Conservation (phyloP, 2,329 filamentous ascomycete genomes). For the Rutstroemia sp. region DNA sequence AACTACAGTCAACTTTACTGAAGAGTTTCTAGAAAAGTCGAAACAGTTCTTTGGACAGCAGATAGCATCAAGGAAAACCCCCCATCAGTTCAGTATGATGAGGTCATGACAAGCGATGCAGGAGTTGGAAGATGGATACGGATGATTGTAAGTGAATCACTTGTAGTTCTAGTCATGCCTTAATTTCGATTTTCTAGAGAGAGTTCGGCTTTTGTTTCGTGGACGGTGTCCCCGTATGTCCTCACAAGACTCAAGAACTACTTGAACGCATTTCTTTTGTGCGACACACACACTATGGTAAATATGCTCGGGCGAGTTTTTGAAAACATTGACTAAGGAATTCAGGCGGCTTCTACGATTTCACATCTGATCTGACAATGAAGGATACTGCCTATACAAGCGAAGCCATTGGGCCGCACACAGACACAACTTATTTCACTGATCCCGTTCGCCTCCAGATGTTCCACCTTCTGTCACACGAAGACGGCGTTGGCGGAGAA, state of each 20-base stretch:
- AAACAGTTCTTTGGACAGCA: not conserved
- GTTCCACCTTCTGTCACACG: constrained; percentile 85
- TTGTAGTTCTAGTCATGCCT: not conserved
- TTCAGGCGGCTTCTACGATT: constrained; percentile 68
- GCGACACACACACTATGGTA: constrained; percentile 84
- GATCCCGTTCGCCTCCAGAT: constrained; percentile 88
- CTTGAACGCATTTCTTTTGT: constrained; percentile 81
- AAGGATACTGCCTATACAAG: constrained; percentile 89
- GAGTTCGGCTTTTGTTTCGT: constrained; percentile 73
- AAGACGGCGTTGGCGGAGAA: constrained; percentile 59
- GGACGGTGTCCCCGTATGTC: constrained; percentile 57
- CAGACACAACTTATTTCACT: constrained; percentile 92
- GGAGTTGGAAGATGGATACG: constrained; percentile 56
- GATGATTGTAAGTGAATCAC: constrained; percentile 46
- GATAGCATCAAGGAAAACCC: constrained; percentile 34
- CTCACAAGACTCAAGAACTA: constrained; percentile 65
- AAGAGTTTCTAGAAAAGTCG: not conserved
- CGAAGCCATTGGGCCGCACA: constrained; percentile 68
- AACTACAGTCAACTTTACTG: not conserved
- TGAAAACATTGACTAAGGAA: constrained; percentile 8
- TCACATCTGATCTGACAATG: constrained; percentile 78
- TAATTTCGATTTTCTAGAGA: constrained; percentile 40
- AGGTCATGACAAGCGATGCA: constrained; percentile 48
- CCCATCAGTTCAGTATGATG: constrained; percentile 52
- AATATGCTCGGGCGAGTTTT: not conserved